Evolutionary conservation across 768 basidiomycete genomes (phyloP).

Genomic region (Termitomyces sp.): DNA sequence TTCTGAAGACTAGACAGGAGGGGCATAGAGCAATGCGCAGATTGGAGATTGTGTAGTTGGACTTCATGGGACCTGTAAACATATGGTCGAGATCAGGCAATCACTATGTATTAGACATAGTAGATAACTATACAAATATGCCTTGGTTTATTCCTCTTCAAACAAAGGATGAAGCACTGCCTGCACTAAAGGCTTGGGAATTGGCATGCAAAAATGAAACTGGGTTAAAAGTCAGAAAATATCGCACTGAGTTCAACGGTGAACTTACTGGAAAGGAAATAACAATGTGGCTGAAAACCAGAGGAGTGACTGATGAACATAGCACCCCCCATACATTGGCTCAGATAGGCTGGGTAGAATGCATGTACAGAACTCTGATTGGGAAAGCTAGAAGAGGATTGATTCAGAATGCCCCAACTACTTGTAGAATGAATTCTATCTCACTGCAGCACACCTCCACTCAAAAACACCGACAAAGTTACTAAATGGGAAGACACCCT

Average conservation of each 20-base stretch:
- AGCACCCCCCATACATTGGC: background rate
- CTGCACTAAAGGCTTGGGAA: background rate
- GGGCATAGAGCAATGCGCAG: background rate
- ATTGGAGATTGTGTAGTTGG: background rate
- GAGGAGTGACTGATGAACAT: background rate
- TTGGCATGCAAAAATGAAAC: background rate
- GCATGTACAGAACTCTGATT: background rate
- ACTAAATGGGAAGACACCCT: background rate
- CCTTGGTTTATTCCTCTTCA: background rate
- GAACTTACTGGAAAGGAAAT: background rate
- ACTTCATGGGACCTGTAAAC: background rate
- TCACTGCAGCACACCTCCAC: background rate
- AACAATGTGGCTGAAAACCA: background rate
- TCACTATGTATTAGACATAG: background rate
- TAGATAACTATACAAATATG: too few relatives aligned
- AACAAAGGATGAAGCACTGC: background rate
- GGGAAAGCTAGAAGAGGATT: background rate
- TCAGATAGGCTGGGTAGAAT: background rate
- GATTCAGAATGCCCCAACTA: background rate
- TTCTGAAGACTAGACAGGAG: background rate
- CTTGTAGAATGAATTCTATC: background rate
- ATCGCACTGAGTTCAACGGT: background rate
- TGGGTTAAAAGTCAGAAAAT: background rate
- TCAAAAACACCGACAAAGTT: background rate
- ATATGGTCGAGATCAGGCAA: background rate